Conservation (phyloP, 495 filamentous ascomycete genomes). For the Oidiodendron maius region DNA sequence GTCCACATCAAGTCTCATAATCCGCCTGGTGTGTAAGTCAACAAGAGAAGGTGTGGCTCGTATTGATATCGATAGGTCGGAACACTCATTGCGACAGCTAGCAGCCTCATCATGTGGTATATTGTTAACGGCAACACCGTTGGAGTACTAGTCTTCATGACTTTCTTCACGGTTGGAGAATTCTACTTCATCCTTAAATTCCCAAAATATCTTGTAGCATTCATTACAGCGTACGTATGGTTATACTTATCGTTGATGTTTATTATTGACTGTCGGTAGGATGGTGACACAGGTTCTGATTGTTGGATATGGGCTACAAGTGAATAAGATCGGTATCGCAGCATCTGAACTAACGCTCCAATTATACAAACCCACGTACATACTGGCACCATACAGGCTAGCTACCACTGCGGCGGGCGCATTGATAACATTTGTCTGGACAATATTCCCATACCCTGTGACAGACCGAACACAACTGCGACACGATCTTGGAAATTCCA, state of each 20-base stretch:
- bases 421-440: slow-evolving; percentile 71
- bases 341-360: slow-evolving; percentile 59
- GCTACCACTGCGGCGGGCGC: slow-evolving; percentile 63
- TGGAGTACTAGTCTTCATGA: not conserved
- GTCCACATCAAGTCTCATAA: slow-evolving; percentile 61
- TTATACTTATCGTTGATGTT: no score
- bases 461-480: slow-evolving; percentile 67
- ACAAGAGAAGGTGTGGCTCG: slow-evolving; percentile 41
- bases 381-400: slow-evolving; percentile 63
- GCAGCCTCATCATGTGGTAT: slow-evolving; percentile 64
- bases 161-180: not conserved
- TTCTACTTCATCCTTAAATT: slow-evolving; percentile 63
- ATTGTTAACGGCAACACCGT: slow-evolving; percentile 59
- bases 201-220: slow-evolving; percentile 54
- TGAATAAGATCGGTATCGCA: slow-evolving; percentile 47
- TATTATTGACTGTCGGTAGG: no score
- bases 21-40: not conserved
- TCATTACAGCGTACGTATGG: slow-evolving; percentile 61
- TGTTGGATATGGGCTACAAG: slow-evolving; percentile 60
- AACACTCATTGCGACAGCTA: slow-evolving; percentile 62
- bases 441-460: slow-evolving; percentile 73
- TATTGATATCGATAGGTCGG: slow-evolving; percentile 40
- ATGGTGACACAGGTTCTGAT: slow-evolving; percentile 67
- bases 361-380: slow-evolving; percentile 60
- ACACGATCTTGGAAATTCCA: slow-evolving; percentile 57